Evolutionary conservation across 2,329 filamentous ascomycete species (phyloP), one percentile per base, ranked within the genome.

Genomic region (Ophidiomyces ophidiicola): DNA sequence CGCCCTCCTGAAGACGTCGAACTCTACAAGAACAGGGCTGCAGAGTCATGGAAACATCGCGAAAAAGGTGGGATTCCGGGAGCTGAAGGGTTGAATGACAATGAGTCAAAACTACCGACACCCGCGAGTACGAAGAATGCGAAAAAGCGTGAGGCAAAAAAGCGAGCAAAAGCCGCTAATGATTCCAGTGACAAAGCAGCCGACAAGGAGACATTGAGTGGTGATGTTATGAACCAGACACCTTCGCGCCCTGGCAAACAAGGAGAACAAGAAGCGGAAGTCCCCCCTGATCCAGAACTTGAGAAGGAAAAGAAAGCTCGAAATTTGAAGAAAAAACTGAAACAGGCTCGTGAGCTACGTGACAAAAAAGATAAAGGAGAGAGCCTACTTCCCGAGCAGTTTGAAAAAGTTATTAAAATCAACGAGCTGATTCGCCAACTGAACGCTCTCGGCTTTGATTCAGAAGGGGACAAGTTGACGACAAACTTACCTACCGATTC

Each of bases 371-470:
- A 93, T 17, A 78, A 77, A 41, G 90, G 90, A 14, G 81, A 84
- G 56, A 71, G 75, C 3, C 64, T 98, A 44, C 69, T 96, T 18
- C 88, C 87, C 0, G 90, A 98, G 64, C 90, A 98, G 64, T 80
- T 96, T 47, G 86, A 88, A 51, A 98, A 98, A 66, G 84, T 98
- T 40, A 92, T 94, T 59, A 93, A 90, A 62, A 94, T 98, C 58
- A 85, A 84, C 46, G 90, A 98, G 65, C 71, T 98, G 36, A 78
- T 94, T 42, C 75, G 86, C 8, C 87, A 96, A 57, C 65, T 98
- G 41, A 83, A 92, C 52, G 72, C 74, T 2, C 68, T 98, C 19
- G 88, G 88, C 0, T 85, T 96, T 46, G 81, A 92, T 57, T 63
- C 74, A 1, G 81, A 92, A 6, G 84, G 80, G 2, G 81, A 87